phyloP scores from a whole-genome alignment of 1,284 basidiomycete species.

The Trichosporon sp. region DNA sequence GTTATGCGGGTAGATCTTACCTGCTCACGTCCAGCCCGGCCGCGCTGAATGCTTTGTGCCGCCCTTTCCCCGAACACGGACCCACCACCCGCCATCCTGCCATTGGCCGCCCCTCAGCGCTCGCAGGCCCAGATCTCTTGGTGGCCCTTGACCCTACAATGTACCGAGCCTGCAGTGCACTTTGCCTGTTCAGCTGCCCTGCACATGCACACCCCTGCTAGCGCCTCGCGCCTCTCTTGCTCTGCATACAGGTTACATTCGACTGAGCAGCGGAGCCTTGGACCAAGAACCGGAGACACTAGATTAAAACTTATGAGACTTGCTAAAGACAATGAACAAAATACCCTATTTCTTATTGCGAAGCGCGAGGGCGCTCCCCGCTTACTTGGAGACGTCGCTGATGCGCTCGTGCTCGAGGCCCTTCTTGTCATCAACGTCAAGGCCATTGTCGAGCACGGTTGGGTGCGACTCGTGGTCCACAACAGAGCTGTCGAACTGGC shows the following conservation, averaged over 20 bases:
- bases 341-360: background rate
- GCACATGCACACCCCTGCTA: background rate
- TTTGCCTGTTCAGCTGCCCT: background rate
- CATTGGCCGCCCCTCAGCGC: background rate
- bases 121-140: background rate
- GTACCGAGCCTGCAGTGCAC: background rate
- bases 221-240: background rate
- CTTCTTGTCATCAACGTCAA: constrained; percentile 6
- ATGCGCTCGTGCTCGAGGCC: constrained; percentile 2
- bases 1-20: background rate
- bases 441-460: background rate
- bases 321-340: background rate
- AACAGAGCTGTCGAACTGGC: background rate
- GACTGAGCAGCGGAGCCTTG: background rate
- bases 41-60: background rate
- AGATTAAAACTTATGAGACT: background rate
- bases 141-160: background rate
- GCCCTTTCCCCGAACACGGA: background rate
- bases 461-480: constrained; percentile 5
- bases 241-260: background rate
- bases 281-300: background rate
- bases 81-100: background rate
- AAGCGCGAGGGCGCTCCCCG: background rate
- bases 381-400: background rate
- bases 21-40: background rate